Conservation (phyloP, 2,329 filamentous ascomycete species). For the Elsinoe arachidis region DNA sequence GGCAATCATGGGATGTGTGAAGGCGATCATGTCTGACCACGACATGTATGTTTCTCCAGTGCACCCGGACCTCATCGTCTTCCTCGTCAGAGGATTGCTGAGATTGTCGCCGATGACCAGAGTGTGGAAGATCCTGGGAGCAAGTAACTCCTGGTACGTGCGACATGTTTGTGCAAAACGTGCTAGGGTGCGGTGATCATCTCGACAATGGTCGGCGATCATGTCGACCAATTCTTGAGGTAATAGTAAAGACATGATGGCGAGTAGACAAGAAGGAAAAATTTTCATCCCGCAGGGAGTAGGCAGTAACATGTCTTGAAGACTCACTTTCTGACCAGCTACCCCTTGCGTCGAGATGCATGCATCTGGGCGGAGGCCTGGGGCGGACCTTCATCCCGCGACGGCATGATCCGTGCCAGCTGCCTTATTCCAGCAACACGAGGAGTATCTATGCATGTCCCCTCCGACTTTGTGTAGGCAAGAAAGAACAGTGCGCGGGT, state of each 20-base stretch:
- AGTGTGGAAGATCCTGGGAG: not conserved
- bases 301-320: no score
- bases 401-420: no score
- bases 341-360: no score
- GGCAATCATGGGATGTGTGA: not conserved
- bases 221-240: not conserved
- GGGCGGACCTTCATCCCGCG: no score
- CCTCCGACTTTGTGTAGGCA: no score
- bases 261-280: not conserved
- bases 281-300: not conserved
- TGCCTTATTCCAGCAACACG: no score
- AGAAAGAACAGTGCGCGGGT: no score
- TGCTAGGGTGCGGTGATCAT: not conserved
- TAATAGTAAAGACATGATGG: not conserved
- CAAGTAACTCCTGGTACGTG: not conserved
- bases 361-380: no score
- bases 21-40: not conserved
- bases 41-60: not conserved
- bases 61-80: not conserved
- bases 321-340: no score
- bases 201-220: not conserved
- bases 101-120: not conserved
- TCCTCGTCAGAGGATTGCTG: not conserved
- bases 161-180: not conserved
- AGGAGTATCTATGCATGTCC: no score